Percentiles rank a stretch among this genome's conserved stretches.
These are phyloP conservation scores for Myotisia sp. DNA, from an alignment of 2,329 filamentous ascomycete genomes.

Conservation along the genomic window DNA sequence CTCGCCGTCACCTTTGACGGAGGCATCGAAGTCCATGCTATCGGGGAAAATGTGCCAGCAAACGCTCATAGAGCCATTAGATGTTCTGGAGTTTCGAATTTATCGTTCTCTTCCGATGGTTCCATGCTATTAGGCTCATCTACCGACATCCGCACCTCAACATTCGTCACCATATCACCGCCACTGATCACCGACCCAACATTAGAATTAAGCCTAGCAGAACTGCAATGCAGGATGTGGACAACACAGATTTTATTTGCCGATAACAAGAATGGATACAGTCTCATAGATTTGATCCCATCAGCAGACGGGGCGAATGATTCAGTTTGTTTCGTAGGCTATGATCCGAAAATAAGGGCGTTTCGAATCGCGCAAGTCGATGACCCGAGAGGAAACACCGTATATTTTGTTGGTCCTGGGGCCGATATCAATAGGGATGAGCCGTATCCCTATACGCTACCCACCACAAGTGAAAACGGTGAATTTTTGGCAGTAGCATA, in stretches of 20 bases:
- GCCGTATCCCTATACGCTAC: slow-evolving; percentile 52
- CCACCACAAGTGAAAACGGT: slow-evolving; percentile 53
- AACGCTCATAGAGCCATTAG: slow-evolving; percentile 63
- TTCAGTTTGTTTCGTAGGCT: slow-evolving; percentile 62
- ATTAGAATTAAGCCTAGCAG: slow-evolving; percentile 36
- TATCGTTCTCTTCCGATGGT: slow-evolving; percentile 64
- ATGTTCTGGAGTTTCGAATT: slow-evolving; percentile 58
- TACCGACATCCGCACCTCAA: slow-evolving; percentile 47
- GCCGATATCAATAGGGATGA: slow-evolving; percentile 37
- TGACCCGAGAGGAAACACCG: slow-evolving; percentile 59
- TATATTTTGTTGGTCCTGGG: slow-evolving; percentile 60
- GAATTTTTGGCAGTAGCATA: slow-evolving; percentile 63
- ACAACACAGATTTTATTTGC: slow-evolving; percentile 76
- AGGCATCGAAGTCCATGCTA: slow-evolving; percentile 73
- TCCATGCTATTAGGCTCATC: slow-evolving; percentile 67
- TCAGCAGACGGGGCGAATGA: slow-evolving; percentile 37
- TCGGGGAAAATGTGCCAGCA: slow-evolving; percentile 48
- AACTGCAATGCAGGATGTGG: slow-evolving; percentile 62
- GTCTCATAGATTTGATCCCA: slow-evolving; percentile 55
- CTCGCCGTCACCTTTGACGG: slow-evolving; percentile 74
- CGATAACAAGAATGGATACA: slow-evolving; percentile 64
- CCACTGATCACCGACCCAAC: slow-evolving; percentile 55
- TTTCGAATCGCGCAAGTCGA: slow-evolving; percentile 65
- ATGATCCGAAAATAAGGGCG: slow-evolving; percentile 60
- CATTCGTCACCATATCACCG: slow-evolving; percentile 62